These are phyloP conservation scores for Penicillium herquei DNA, from an alignment of 495 filamentous ascomycete species.

Conservation along the genomic window DNA sequence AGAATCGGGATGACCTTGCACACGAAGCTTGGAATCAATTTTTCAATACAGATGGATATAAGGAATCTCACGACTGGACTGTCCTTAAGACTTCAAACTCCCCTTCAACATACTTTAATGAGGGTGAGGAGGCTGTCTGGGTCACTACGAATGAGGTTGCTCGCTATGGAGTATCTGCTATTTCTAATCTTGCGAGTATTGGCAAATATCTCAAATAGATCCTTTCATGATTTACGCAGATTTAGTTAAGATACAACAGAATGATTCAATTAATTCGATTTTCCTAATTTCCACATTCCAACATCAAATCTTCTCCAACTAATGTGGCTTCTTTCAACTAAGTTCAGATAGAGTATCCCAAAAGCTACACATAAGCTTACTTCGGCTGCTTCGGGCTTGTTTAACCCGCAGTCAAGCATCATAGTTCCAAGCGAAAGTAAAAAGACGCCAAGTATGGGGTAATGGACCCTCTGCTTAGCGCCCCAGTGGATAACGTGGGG, in stretches of 20 bases:
- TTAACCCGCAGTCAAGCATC: neutral
- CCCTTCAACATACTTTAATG: constrained; percentile 9
- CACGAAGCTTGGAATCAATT: constrained; percentile 17
- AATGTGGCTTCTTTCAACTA: neutral
- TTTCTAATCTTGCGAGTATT: constrained; percentile 22
- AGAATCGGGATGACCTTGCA: constrained; percentile 5
- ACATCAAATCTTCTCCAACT: neutral
- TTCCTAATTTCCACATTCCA: too few relatives aligned
- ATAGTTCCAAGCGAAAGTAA: neutral
- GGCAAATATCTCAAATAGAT: constrained; percentile 5
- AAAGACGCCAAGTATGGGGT: neutral
- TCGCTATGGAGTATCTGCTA: constrained; percentile 23
- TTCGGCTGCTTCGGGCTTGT: neutral
- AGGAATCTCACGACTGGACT: constrained; percentile 10
- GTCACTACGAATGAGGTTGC: constrained; percentile 22
- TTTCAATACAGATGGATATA: constrained; percentile 18
- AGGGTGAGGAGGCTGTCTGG: constrained; percentile 19
- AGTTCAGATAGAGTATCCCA: neutral
- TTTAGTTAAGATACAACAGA: too few relatives aligned
- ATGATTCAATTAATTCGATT: too few relatives aligned
- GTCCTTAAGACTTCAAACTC: constrained; percentile 4
- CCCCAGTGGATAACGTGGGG: neutral
- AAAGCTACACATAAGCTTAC: too few relatives aligned
- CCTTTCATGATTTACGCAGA: neutral
- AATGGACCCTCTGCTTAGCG: neutral